Evolutionary conservation across 208 protist species (phyloP).

Genomic region (Porcisia deanei): DNA sequence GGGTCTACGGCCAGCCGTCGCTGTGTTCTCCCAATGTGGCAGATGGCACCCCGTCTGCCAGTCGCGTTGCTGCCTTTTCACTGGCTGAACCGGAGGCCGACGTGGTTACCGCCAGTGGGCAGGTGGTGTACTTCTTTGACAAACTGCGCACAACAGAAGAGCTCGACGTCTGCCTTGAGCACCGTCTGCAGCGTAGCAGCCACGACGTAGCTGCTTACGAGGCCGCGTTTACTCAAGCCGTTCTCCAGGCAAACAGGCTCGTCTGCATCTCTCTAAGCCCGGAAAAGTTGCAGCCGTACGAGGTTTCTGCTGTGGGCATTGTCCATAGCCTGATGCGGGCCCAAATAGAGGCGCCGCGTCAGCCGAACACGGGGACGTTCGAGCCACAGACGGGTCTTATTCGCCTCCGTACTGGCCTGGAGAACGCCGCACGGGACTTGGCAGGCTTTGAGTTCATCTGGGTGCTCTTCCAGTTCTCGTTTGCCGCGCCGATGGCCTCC

Average conservation of each 20-base stretch:
- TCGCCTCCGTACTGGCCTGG: constrained; percentile 68
- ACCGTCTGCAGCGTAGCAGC: constrained; percentile 53
- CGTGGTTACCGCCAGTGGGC: constrained; percentile 53
- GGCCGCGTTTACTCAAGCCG: constrained; percentile 58
- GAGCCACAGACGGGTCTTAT: constrained; percentile 86
- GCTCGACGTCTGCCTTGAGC: constrained; percentile 66
- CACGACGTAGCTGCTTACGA: constrained; percentile 85
- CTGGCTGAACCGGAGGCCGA: constrained; percentile 21
- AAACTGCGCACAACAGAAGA: constrained; percentile 72
- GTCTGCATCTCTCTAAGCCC: constrained; percentile 71
- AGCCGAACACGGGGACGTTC: constrained; percentile 79
- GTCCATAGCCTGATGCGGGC: constrained; percentile 87
- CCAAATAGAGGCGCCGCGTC: constrained; percentile 79
- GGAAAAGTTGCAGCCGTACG: constrained; percentile 70
- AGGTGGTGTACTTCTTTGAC: constrained; percentile 86
- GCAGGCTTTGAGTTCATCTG: constrained; percentile 89
- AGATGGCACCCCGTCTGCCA: not conserved
- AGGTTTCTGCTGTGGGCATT: constrained; percentile 79
- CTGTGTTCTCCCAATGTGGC: not conserved
- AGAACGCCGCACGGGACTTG: constrained; percentile 86
- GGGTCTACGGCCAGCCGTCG: not conserved
- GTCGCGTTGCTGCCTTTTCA: not conserved
- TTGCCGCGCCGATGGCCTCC: constrained; percentile 64
- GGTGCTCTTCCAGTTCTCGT: constrained; percentile 92
- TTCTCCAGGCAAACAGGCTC: constrained; percentile 71